Base-by-base conservation (phyloP, 2,329 filamentous ascomycete species). In the Penicillium sp. region DNA sequence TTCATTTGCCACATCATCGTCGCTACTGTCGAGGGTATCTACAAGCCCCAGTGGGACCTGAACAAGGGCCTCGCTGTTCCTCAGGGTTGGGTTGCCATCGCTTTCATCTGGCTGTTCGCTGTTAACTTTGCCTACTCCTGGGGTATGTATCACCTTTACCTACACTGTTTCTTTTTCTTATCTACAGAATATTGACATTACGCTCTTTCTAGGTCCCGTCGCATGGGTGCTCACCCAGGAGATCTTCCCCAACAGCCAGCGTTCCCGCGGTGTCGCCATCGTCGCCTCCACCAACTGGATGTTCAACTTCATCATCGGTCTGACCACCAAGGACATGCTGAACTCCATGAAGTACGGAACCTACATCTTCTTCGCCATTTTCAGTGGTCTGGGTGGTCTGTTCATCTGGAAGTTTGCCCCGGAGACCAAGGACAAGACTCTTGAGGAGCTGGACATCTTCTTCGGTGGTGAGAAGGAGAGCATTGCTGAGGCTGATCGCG, bases 1-100 rank as follows among this genome's bases (percentile, higher is more conserved):
- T 85, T 81, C n/a, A 76, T 81, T 5, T 90, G 86, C 68, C 88
- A 90, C 70, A 83, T 91, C 62, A 86, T 91, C 65, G 87, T 91
- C 58, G 89, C 86, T 35, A 85, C 61, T 7, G 62, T 70, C 6
- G 64, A 69, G 44, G 68, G 67, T 49, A 37, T 81, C 66, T 85
- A 87, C 70, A 75, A 85, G 36, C 70, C 85, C 62, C 73, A 81
- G 9, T 92, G 88, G 82, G 68, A 75, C 35, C 44, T 63, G 44
- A 64, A 69, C 27, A 37, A 60, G 46, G 66, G 63, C 0, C 71
- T 79, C 0, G 81, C 89, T 56, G 67, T 74, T 13, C 80, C 82
- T 0, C 86, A 87, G 2, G 89, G 89, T 1, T 92, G 89, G 89
- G 89, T 79, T 14, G 83, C 87, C 0, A 87, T 83, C 19, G 77